A percentile compares a stretch with the other conserved stretches of the same genome.
These are phyloP conservation scores for Penicillium janthinellum DNA, from an alignment of 2,329 filamentous ascomycete genomes.

Conservation along the genomic window DNA sequence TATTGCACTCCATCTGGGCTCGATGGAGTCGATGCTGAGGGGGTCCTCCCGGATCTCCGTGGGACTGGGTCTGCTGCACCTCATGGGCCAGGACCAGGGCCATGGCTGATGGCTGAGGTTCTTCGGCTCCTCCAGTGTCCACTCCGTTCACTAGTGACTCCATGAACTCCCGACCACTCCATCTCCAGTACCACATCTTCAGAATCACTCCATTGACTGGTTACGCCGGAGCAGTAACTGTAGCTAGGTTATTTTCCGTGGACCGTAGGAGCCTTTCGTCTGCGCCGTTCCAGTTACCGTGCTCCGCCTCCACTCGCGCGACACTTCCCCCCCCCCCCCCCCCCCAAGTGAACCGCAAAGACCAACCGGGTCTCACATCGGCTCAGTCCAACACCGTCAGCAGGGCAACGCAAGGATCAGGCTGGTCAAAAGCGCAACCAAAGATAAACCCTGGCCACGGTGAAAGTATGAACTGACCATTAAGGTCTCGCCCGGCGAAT, in stretches of 20 bases:
- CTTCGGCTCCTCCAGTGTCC: background rate
- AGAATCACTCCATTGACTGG: background rate
- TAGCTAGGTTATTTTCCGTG: background rate
- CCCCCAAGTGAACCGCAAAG: slow-evolving; percentile 4
- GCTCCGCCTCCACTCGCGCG: background rate
- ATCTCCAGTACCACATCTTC: background rate
- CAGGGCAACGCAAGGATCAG: background rate
- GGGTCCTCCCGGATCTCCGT: slow-evolving; percentile 23
- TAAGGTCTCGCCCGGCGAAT: background rate
- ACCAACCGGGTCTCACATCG: background rate
- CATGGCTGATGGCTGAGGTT: slow-evolving; percentile 5
- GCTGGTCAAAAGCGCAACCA: background rate
- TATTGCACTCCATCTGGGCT: background rate
- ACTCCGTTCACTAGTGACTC: background rate
- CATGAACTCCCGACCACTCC: background rate
- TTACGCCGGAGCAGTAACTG: background rate
- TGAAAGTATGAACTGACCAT: no score
- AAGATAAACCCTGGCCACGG: background rate
- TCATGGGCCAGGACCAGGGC: no score
- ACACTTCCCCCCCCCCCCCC: no score
- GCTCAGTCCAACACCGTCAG: background rate
- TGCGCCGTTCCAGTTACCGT: background rate
- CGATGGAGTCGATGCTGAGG: background rate
- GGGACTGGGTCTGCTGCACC: slow-evolving; percentile 9
- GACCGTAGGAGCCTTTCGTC: background rate